Conservation (phyloP, 2,329 filamentous ascomycete species). For the Septoria linicola region DNA sequence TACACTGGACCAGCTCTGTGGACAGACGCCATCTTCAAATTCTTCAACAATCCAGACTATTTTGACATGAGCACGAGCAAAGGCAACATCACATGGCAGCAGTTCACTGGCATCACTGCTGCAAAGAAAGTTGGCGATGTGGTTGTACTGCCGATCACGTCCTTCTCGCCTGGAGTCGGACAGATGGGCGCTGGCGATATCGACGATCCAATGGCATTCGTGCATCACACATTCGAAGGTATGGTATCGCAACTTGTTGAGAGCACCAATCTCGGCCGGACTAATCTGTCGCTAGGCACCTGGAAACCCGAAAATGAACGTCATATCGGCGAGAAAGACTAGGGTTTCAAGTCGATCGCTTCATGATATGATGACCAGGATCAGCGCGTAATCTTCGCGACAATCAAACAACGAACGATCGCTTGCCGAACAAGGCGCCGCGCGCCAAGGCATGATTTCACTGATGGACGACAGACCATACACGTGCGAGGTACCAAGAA, state of each 20-base stretch:
- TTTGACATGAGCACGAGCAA: constrained; percentile 74
- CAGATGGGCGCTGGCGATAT: constrained; percentile 89
- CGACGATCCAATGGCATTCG: constrained; percentile 94
- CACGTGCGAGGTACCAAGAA: constrained; percentile 3
- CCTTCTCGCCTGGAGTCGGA: constrained; percentile 90
- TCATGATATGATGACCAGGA: constrained; percentile 8
- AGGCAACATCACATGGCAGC: constrained; percentile 75
- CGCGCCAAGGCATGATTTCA: constrained; percentile 2
- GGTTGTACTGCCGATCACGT: constrained; percentile 89
- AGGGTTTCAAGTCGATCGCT: constrained; percentile 3
- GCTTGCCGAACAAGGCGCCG: constrained; percentile 5
- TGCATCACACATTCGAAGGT: constrained; percentile 97
- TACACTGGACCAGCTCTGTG: constrained; percentile 92
- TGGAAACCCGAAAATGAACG: constrained; percentile 74
- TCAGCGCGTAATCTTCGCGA: constrained; percentile 10
- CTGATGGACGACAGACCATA: background rate
- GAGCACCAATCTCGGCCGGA: background rate
- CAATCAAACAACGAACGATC: background rate
- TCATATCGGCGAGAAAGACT: constrained; percentile 58
- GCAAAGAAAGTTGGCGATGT: constrained; percentile 91
- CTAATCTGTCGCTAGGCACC: constrained; percentile 53
- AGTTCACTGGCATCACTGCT: constrained; percentile 83
- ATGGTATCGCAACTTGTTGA: constrained; percentile 35
- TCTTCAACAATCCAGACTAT: constrained; percentile 87
- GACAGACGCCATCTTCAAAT: constrained; percentile 89